Conservation (phyloP, 208 protist genomes). For the Lotmaria passim region DNA sequence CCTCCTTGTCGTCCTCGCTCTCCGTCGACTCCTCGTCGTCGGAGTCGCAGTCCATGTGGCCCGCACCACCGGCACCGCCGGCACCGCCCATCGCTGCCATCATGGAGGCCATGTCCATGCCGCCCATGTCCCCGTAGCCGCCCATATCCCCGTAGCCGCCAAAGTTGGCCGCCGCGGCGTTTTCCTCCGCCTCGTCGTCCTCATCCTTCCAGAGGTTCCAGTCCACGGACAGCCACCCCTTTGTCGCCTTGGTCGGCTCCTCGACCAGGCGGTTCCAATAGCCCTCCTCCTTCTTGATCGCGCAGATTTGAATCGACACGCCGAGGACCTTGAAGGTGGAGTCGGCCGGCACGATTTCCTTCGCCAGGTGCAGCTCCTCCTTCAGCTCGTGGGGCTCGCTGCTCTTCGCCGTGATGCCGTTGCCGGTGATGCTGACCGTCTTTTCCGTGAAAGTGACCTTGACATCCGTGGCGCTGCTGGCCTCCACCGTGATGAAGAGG, state of each 20-base stretch:
- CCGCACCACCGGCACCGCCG: slow-evolving; percentile 34
- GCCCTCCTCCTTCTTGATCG: slow-evolving; percentile 86
- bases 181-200: slow-evolving; percentile 82
- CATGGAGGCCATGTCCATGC: slow-evolving; percentile 47
- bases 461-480: slow-evolving; percentile 74
- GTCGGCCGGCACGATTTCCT: slow-evolving; percentile 78
- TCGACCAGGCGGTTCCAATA: slow-evolving; percentile 89
- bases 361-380: slow-evolving; percentile 73
- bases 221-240: slow-evolving; percentile 87
- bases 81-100: slow-evolving; percentile 49
- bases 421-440: slow-evolving; percentile 67
- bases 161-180: slow-evolving; percentile 60
- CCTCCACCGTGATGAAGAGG: slow-evolving; percentile 88
- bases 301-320: slow-evolving; percentile 85
- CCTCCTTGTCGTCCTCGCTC: slow-evolving; percentile 36
- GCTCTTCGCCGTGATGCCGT: slow-evolving; percentile 72
- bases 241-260: slow-evolving; percentile 70
- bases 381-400: slow-evolving; percentile 69
- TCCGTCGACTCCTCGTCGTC: slow-evolving; percentile 55
- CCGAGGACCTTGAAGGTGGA: slow-evolving; percentile 90
- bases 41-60: slow-evolving; percentile 39
- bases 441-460: slow-evolving; percentile 83
- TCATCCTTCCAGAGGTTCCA: slow-evolving; percentile 95
- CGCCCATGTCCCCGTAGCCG: slow-evolving; percentile 82
- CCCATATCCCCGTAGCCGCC: slow-evolving; percentile 88